A percentile compares a stretch with the other conserved stretches of the same genome.
Evolutionary conservation across 2,329 filamentous ascomycete genomes (phyloP).

Genomic region (Fusarium equiseti): DNA sequence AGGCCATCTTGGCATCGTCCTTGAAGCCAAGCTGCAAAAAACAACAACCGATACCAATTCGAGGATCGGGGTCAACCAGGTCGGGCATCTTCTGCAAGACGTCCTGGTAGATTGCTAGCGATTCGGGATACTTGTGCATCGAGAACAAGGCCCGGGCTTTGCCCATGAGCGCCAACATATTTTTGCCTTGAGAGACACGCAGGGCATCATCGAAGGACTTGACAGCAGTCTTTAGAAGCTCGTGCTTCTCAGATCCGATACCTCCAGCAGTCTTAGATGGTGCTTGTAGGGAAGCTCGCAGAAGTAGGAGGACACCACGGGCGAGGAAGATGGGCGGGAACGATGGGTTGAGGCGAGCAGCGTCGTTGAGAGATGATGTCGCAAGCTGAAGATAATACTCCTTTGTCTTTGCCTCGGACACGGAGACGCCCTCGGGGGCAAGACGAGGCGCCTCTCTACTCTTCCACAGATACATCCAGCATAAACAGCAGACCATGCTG

Average conservation of each 20-base stretch:
- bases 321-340: constrained; percentile 93
- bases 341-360: constrained; percentile 91
- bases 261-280: constrained; percentile 76
- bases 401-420: constrained; percentile 86
- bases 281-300: constrained; percentile 86
- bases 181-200: constrained; percentile 84
- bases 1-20: constrained; percentile 89
- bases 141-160: constrained; percentile 90
- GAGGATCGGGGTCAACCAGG: constrained; percentile 90
- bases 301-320: constrained; percentile 86
- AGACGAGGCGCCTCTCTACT: constrained; percentile 80
- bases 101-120: constrained; percentile 86
- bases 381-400: constrained; percentile 91
- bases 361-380: constrained; percentile 93
- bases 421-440: constrained; percentile 70
- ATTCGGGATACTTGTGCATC: constrained; percentile 85
- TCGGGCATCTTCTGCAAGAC: constrained; percentile 87
- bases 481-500: constrained; percentile 84
- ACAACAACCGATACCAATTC: constrained; percentile 96
- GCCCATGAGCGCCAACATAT: constrained; percentile 92
- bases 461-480: constrained; percentile 93
- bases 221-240: constrained; percentile 84
- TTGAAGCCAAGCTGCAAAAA: constrained; percentile 97
- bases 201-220: constrained; percentile 97
- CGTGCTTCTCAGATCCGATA: constrained; percentile 78